Evolutionary conservation across 2,329 filamentous ascomycete genomes (phyloP).

Genomic region (Paraphaeosphaeria sporulosa): DNA sequence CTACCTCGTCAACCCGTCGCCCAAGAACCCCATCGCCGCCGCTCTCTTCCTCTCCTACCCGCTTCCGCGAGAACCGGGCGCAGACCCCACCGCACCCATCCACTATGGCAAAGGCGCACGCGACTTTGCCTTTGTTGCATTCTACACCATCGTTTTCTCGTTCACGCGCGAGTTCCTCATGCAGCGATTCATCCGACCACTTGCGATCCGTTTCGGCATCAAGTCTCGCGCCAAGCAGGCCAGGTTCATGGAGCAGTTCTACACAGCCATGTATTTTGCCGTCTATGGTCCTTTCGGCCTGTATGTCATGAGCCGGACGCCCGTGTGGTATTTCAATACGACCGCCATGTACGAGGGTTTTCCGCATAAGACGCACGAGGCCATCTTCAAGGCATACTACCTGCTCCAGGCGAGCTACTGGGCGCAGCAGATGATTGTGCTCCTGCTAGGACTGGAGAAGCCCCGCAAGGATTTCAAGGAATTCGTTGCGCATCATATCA

Average conservation of each 20-base stretch:
- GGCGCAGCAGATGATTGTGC: constrained; percentile 90
- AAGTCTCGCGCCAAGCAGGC: constrained; percentile 78
- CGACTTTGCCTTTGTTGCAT: constrained; percentile 86
- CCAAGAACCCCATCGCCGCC: constrained; percentile 78
- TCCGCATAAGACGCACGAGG: constrained; percentile 83
- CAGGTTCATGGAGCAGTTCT: constrained; percentile 95
- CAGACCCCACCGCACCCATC: constrained; percentile 48
- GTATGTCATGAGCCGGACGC: constrained; percentile 89
- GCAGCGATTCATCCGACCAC: constrained; percentile 83
- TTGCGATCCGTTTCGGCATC: constrained; percentile 75
- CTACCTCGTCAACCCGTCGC: constrained; percentile 78
- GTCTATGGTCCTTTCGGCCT: constrained; percentile 83
- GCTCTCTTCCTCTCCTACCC: constrained; percentile 93
- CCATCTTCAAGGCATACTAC: constrained; percentile 92
- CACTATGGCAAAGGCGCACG: constrained; percentile 90
- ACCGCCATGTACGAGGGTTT: constrained; percentile 87
- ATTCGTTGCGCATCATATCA: constrained; percentile 88
- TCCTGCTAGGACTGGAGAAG: constrained; percentile 88
- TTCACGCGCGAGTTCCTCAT: constrained; percentile 97
- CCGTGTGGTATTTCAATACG: constrained; percentile 96
- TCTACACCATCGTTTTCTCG: constrained; percentile 88
- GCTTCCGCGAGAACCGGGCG: constrained; percentile 62
- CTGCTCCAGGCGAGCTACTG: constrained; percentile 94
- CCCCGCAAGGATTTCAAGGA: constrained; percentile 95
- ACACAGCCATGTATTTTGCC: constrained; percentile 90